phyloP scores from a whole-genome alignment of 2,329 filamentous ascomycete genomes.

The Pleomassaria siparia region DNA sequence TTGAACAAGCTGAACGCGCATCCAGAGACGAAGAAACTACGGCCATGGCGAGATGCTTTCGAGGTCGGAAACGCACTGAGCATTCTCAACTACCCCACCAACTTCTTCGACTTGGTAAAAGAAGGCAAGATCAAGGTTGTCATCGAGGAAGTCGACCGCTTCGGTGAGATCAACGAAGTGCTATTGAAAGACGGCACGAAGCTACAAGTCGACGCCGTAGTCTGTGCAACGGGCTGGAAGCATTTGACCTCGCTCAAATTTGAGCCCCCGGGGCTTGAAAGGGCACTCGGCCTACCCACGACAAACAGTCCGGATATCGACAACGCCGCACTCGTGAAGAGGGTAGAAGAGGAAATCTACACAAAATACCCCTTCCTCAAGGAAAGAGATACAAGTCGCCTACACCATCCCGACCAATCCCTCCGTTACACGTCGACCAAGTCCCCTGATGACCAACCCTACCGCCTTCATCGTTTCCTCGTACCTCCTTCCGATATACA shows the following conservation, averaged over 20 bases:
- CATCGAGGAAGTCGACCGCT: slow-evolving; percentile 55
- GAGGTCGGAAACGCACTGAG: slow-evolving; percentile 60
- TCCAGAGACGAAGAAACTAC: slow-evolving; percentile 45
- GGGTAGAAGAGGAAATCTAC: slow-evolving; percentile 15
- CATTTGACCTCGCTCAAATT: slow-evolving; percentile 55
- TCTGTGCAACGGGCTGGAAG: slow-evolving; percentile 62
- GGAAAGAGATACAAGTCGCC: slow-evolving; percentile 17
- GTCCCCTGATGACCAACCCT: slow-evolving; percentile 21
- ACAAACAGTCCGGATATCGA: slow-evolving; percentile 31
- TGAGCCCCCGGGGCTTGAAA: slow-evolving; percentile 44
- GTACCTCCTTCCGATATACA: slow-evolving; percentile 36
- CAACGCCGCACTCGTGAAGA: slow-evolving; percentile 39
- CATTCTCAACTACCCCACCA: slow-evolving; percentile 62
- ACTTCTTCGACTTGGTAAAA: slow-evolving; percentile 60
- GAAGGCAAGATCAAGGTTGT: slow-evolving; percentile 58
- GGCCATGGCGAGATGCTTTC: slow-evolving; percentile 46
- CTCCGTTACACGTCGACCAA: slow-evolving; percentile 15
- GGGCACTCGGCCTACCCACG: slow-evolving; percentile 52
- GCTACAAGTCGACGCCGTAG: slow-evolving; percentile 53
- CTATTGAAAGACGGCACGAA: slow-evolving; percentile 51
- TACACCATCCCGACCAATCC: slow-evolving; percentile 21
- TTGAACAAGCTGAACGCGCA: slow-evolving; percentile 50
- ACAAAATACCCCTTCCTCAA: slow-evolving; percentile 18
- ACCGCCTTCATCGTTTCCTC: slow-evolving; percentile 49
- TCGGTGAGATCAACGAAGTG: slow-evolving; percentile 48